These are phyloP conservation scores for Mallotus repandus DNA, from an alignment of 441 rosid genomes.

Conservation along the genomic window DNA sequence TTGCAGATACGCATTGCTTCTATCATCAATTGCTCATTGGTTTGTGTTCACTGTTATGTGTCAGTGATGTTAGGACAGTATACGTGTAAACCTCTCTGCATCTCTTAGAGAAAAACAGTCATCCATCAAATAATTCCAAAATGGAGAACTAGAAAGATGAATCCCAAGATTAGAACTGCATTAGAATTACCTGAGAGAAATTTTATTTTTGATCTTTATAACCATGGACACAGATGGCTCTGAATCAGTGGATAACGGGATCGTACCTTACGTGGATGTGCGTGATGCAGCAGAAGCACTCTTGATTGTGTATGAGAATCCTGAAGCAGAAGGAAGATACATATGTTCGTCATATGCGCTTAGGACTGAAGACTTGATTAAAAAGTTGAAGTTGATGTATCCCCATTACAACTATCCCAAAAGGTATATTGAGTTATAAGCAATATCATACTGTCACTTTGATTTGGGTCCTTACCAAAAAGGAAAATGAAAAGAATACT, in stretches of 20 bases:
- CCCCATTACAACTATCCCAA: conserved; percentile 45
- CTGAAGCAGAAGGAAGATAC: conserved; percentile 69
- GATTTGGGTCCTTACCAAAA: too few species aligned
- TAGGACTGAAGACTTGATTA: conserved; percentile 26
- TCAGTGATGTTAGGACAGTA: too few species aligned
- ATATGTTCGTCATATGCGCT: conserved; percentile 40
- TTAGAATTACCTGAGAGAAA: conserved; percentile 24
- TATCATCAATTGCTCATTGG: too few species aligned
- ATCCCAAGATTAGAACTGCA: conserved; percentile 52
- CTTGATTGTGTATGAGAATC: conserved; percentile 54
- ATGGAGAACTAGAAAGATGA: conserved; percentile 18
- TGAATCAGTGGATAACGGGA: conserved; percentile 35
- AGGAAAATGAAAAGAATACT: too few species aligned
- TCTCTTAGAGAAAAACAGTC: too few species aligned
- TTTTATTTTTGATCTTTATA: not conserved
- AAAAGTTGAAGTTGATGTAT: conserved; percentile 37
- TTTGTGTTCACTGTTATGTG: too few species aligned
- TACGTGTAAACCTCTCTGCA: too few species aligned
- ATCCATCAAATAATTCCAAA: too few species aligned
- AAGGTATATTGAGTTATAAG: conserved; percentile 29
- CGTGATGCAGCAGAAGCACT: conserved; percentile 62
- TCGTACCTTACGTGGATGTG: conserved; percentile 61
- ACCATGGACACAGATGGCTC: conserved; percentile 29
- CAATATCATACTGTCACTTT: not conserved
- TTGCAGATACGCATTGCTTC: too few species aligned